Evolutionary conservation across 768 basidiomycete genomes (phyloP).

Genomic region (Kockovaella imperatae): DNA sequence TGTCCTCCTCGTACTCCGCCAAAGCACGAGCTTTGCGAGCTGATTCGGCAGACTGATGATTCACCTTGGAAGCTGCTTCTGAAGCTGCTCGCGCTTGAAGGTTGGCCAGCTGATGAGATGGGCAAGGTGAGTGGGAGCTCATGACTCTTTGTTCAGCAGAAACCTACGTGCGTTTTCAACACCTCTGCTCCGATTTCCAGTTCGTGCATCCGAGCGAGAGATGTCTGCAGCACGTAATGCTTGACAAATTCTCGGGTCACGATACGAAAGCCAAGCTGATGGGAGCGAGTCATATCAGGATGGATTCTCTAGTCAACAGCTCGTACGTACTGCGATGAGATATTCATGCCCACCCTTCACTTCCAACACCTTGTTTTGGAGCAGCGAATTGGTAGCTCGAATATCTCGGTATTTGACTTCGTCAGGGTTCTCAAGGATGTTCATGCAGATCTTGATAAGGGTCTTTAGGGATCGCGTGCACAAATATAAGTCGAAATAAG

Average conservation of each 20-base stretch:
- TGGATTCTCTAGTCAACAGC: not conserved
- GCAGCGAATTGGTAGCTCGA: slow-evolving; percentile 21
- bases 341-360: slow-evolving; percentile 32
- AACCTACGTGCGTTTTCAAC: slow-evolving; percentile 28
- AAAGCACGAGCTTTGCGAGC: slow-evolving; percentile 23
- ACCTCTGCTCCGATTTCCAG: slow-evolving; percentile 25
- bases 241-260: slow-evolving; percentile 23
- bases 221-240: slow-evolving; percentile 19
- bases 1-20: slow-evolving; percentile 27
- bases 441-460: slow-evolving; percentile 33
- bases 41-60: slow-evolving; percentile 18
- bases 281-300: not conserved
- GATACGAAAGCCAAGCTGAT: slow-evolving; percentile 35
- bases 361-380: slow-evolving; percentile 32
- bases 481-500: not conserved
- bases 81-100: slow-evolving; percentile 16
- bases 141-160: not conserved
- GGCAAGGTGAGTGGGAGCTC: not conserved
- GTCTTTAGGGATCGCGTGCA: slow-evolving; percentile 15
- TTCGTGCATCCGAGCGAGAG: slow-evolving; percentile 25
- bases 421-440: slow-evolving; percentile 19
- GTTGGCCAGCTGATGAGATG: slow-evolving; percentile 5
- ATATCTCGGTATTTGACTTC: slow-evolving; percentile 32
- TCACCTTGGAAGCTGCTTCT: slow-evolving; percentile 3
- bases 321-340: slow-evolving; percentile 30